Percentiles rank a stretch among this genome's conserved stretches.
phyloP scores from a whole-genome alignment of 371 early-diverging fungal species.

The Mucor indicus region DNA sequence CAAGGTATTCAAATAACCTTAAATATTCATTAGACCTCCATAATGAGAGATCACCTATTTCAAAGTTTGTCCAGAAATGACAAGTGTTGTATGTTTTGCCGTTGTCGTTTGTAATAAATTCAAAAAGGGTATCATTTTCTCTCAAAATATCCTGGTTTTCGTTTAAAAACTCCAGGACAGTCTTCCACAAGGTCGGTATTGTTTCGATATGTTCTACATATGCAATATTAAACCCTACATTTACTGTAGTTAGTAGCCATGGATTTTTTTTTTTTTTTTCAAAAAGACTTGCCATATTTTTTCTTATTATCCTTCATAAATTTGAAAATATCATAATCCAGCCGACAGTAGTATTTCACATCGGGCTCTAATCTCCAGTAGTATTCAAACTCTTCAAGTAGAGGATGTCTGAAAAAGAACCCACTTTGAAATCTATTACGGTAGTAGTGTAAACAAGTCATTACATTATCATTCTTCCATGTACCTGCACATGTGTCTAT shows the following conservation, averaged over 20 bases:
- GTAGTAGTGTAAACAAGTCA: background rate
- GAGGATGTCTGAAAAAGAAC: slow-evolving; percentile 85
- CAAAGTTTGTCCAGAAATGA: slow-evolving; percentile 70
- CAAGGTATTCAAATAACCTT: slow-evolving; percentile 78
- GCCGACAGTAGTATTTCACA: slow-evolving; percentile 82
- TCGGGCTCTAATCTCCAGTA: slow-evolving; percentile 97
- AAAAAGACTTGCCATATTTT: slow-evolving; percentile 57
- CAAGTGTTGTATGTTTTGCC: slow-evolving; percentile 56
- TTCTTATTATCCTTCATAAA: slow-evolving; percentile 76
- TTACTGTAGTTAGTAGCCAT: slow-evolving; percentile 19
- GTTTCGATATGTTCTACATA: slow-evolving; percentile 68
- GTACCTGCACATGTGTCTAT: slow-evolving; percentile 92
- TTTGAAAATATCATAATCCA: slow-evolving; percentile 88
- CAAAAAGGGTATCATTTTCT: slow-evolving; percentile 33
- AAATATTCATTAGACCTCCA: slow-evolving; percentile 73
- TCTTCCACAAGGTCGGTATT: slow-evolving; percentile 70
- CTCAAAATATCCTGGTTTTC: slow-evolving; percentile 28
- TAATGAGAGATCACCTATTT: slow-evolving; percentile 79
- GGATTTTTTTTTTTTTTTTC: slow-evolving; percentile 68
- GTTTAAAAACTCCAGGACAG: slow-evolving; percentile 43
- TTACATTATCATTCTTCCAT: background rate
- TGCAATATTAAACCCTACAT: slow-evolving; percentile 32
- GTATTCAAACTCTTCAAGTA: slow-evolving; percentile 77
- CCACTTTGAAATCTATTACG: slow-evolving; percentile 60
- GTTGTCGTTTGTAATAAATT: slow-evolving; percentile 35